Conservation (phyloP, 2,329 filamentous ascomycete genomes). For the Chaetomium globosum region DNA sequence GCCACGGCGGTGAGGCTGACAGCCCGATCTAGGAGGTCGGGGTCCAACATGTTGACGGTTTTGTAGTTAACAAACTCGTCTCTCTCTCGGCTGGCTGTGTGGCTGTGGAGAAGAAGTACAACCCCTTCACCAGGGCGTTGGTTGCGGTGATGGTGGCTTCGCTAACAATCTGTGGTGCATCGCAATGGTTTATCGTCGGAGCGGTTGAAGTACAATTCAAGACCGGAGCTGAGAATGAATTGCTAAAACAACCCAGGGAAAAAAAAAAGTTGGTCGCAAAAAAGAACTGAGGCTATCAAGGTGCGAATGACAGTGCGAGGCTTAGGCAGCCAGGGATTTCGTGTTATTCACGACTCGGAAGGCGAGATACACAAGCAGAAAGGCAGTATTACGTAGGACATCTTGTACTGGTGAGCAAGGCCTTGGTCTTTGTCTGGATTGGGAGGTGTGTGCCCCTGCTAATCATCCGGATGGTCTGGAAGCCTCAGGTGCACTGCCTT, state of each 20-base stretch:
- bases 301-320: constrained; percentile 20
- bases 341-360: not conserved
- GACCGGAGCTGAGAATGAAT: constrained; percentile 3
- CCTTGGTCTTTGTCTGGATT: not conserved
- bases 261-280: constrained; percentile 15
- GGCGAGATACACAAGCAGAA: not conserved
- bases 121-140: constrained; percentile 12
- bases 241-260: not conserved
- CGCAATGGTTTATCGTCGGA: constrained; percentile 10
- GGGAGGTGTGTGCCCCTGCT: no score
- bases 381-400: constrained; percentile 1
- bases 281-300: not conserved
- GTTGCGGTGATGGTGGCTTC: constrained; percentile 16
- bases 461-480: not conserved
- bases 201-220: not conserved
- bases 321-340: not conserved
- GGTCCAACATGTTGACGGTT: constrained; percentile 23
- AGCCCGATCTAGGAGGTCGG: constrained; percentile 22
- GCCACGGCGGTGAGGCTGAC: constrained; percentile 17
- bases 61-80: constrained; percentile 1
- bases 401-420: not conserved
- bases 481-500: not conserved
- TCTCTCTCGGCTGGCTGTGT: constrained; percentile 6
- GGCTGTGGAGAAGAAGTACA: constrained; percentile 3
- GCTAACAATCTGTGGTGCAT: constrained; percentile 18